A percentile compares a stretch with the other conserved stretches of the same genome.
Conservation (phyloP, 1,284 basidiomycete genomes). For the Puccinia horiana region DNA sequence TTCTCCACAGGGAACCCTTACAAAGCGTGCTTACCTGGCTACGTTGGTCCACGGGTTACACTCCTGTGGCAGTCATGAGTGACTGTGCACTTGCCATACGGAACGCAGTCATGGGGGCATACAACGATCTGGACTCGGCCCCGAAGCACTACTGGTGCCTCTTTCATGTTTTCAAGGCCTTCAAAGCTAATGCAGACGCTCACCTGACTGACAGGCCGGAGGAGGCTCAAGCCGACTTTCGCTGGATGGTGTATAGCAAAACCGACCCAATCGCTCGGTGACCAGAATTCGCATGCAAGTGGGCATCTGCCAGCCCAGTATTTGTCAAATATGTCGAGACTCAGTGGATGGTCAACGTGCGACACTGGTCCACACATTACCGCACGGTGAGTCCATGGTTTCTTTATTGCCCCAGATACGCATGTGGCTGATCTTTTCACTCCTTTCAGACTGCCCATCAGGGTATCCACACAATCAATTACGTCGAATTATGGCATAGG, state of each 20-base stretch:
- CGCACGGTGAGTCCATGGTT: too few species aligned
- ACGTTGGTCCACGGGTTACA: not conserved
- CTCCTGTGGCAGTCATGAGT: not conserved
- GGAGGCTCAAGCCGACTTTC: not conserved
- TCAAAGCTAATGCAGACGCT: not conserved
- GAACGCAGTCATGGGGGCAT: not conserved
- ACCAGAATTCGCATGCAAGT: too few species aligned
- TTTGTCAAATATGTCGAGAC: too few species aligned
- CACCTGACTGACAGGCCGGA: not conserved
- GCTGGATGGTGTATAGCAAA: not conserved
- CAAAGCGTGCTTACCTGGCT: not conserved
- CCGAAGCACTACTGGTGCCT: not conserved
- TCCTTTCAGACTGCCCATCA: too few species aligned
- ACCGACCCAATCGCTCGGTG: too few species aligned
- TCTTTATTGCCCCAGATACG: too few species aligned
- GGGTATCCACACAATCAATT: too few species aligned
- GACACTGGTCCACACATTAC: too few species aligned
- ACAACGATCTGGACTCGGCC: not conserved
- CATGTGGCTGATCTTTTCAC: too few species aligned
- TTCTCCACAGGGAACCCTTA: not conserved
- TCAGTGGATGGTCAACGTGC: too few species aligned
- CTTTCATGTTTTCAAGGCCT: not conserved
- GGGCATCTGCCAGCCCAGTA: too few species aligned
- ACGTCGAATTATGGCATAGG: too few species aligned
- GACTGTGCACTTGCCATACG: not conserved